Percentiles rank a stretch among this genome's conserved stretches.
These are phyloP conservation scores for Amborella trichopoda DNA, from an alignment of 164 flowering plant species.

Conservation along the genomic window DNA sequence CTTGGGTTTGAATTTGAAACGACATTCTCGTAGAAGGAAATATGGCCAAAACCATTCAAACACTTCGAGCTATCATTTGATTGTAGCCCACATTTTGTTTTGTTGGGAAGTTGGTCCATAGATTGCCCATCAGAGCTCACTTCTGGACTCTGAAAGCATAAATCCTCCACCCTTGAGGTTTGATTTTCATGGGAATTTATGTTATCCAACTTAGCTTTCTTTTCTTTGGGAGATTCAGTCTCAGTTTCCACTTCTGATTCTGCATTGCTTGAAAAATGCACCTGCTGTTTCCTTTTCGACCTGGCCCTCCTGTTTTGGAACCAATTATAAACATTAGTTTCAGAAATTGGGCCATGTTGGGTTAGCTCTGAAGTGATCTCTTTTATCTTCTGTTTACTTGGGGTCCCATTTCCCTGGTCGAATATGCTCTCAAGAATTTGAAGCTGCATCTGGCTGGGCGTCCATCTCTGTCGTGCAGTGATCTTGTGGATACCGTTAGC, in stretches of 20 bases:
- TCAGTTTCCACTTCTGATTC: slow-evolving; percentile 71
- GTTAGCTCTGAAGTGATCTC: slow-evolving; percentile 55
- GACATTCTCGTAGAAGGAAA: slow-evolving; percentile 38
- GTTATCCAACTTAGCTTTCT: slow-evolving; percentile 45
- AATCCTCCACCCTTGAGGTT: slow-evolving; percentile 29
- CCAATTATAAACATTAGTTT: slow-evolving; percentile 92
- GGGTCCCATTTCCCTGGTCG: slow-evolving; percentile 85
- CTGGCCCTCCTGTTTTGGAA: slow-evolving; percentile 90
- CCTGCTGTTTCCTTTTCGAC: slow-evolving; percentile 63
- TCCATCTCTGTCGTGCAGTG: slow-evolving; percentile 90
- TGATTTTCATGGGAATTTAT: slow-evolving; percentile 20
- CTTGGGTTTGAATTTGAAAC: slow-evolving; percentile 31
- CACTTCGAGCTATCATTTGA: slow-evolving; percentile 27
- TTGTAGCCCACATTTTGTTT: slow-evolving; percentile 25
- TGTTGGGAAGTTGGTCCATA: slow-evolving; percentile 25
- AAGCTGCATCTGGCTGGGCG: slow-evolving; percentile 89
- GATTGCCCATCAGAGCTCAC: slow-evolving; percentile 39
- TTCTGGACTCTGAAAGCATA: slow-evolving; percentile 53
- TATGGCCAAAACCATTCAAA: slow-evolving; percentile 24
- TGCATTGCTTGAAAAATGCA: slow-evolving; percentile 16
- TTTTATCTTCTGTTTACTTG: slow-evolving; percentile 82
- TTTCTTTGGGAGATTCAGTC: slow-evolving; percentile 51
- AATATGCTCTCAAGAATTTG: slow-evolving; percentile 86
- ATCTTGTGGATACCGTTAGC: slow-evolving; percentile 67
- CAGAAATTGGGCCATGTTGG: slow-evolving; percentile 84